phyloP scores from a whole-genome alignment of 257 asterid species.

The Gynochthodes officinalis region DNA sequence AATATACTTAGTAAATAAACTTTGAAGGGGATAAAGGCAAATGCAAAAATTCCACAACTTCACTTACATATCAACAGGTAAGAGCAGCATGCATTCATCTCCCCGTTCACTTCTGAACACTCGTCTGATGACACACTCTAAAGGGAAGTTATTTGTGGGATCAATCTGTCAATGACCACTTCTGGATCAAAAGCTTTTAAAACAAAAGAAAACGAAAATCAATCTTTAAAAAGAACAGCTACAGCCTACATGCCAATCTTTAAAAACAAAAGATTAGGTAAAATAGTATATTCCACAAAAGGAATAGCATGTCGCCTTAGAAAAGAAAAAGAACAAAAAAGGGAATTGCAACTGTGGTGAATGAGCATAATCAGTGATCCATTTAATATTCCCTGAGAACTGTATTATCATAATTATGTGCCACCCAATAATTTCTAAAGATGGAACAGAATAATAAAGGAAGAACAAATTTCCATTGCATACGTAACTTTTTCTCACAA shows the following conservation, averaged over 20 bases:
- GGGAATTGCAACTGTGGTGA: background rate
- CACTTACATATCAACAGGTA: conserved; percentile 97
- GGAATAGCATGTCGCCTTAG: background rate
- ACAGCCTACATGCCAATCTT: background rate
- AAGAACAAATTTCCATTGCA: too few relatives aligned
- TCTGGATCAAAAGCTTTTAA: conserved; percentile 6
- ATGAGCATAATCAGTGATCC: background rate
- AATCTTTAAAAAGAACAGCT: background rate
- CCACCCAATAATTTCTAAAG: background rate
- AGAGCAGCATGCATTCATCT: conserved; percentile 88
- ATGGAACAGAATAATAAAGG: background rate
- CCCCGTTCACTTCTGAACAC: conserved; percentile 74
- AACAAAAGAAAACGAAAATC: background rate
- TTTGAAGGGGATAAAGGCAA: conserved; percentile 12
- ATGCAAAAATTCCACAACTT: conserved; percentile 10
- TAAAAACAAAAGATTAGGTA: background rate
- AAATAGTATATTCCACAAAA: background rate
- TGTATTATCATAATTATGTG: background rate
- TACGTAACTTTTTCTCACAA: background rate
- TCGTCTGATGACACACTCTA: conserved; percentile 91
- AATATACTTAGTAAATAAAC: conserved; percentile 14
- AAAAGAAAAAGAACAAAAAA: background rate
- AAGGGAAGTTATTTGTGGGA: conserved; percentile 72
- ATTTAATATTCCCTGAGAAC: background rate
- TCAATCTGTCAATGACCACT: conserved; percentile 61